phyloP scores from a whole-genome alignment of 345 rosid genomes.

The Mercurialis annua region DNA sequence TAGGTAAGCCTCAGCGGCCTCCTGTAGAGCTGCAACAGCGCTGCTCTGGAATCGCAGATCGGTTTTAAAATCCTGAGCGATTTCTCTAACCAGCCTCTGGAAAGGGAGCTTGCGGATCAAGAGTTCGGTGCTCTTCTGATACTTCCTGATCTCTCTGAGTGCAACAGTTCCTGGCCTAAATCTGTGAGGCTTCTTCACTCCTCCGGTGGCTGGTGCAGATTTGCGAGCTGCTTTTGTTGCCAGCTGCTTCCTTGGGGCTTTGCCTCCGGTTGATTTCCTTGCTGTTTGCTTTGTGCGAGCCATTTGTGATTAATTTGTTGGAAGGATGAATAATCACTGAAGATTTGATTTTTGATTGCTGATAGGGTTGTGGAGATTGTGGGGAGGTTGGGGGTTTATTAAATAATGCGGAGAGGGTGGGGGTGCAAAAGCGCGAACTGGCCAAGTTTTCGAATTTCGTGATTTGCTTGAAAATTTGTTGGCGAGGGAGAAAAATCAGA shows the following conservation, averaged over 20 bases:
- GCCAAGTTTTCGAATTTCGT: not conserved
- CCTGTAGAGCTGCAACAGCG: conserved; percentile 13
- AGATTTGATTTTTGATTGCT: not conserved
- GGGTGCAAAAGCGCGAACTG: not conserved
- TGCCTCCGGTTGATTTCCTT: conserved; percentile 22
- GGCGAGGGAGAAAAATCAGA: not conserved
- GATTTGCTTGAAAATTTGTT: not conserved
- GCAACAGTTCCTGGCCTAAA: conserved; percentile 23
- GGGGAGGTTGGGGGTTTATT: not conserved
- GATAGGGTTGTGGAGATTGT: not conserved
- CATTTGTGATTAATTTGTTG: not conserved
- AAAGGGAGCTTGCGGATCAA: conserved; percentile 18
- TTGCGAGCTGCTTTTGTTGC: conserved; percentile 20
- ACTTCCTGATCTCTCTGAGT: conserved; percentile 9
- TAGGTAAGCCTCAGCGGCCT: conserved; percentile 15
- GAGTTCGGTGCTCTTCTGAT: no score
- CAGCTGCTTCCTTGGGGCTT: conserved; percentile 15
- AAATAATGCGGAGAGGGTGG: not conserved
- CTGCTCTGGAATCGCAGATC: conserved; percentile 20
- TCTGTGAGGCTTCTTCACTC: conserved; percentile 21
- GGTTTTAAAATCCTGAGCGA: conserved; percentile 23
- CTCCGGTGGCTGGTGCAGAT: conserved; percentile 18
- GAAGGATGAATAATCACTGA: not conserved
- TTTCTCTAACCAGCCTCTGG: conserved; percentile 22
- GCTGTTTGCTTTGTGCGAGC: conserved; percentile 20